phyloP scores from a whole-genome alignment of 2,329 filamentous ascomycete species.

The Beauveria sp. region DNA sequence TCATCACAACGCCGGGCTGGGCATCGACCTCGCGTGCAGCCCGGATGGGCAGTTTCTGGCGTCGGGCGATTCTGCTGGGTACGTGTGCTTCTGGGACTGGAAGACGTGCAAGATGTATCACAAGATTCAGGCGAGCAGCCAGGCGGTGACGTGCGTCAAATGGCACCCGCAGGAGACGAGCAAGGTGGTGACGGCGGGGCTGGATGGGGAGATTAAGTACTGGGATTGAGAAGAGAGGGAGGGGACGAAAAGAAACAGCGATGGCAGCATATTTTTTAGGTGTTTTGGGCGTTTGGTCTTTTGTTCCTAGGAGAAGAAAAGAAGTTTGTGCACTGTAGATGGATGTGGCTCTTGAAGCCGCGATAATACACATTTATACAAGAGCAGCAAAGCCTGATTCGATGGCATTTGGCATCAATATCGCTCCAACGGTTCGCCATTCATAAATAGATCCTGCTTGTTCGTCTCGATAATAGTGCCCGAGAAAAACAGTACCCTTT shows the following conservation, averaged over 20 bases:
- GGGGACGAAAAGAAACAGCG: not conserved
- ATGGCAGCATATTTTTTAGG: not conserved
- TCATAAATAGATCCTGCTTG: constrained; percentile 11
- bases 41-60: constrained; percentile 89
- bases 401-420: not conserved
- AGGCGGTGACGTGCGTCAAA: constrained; percentile 75
- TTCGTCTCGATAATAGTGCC: not conserved
- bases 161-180: constrained; percentile 98
- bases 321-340: not conserved
- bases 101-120: constrained; percentile 99
- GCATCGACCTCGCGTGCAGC: constrained; percentile 79
- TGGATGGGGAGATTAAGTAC: constrained; percentile 83
- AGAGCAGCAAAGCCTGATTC: not conserved
- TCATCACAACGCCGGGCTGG: constrained; percentile 92
- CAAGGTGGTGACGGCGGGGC: constrained; percentile 83
- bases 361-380: not conserved
- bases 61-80: constrained; percentile 81
- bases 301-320: not conserved
- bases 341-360: not conserved
- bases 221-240: constrained; percentile 63
- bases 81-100: constrained; percentile 97
- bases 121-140: constrained; percentile 81
- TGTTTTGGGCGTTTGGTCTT: constrained; percentile 9
- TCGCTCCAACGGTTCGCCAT: constrained; percentile 10
- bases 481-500: not conserved